phyloP scores from a whole-genome alignment of 2,329 filamentous ascomycete genomes.

The Ceratocystis harringtonii region DNA sequence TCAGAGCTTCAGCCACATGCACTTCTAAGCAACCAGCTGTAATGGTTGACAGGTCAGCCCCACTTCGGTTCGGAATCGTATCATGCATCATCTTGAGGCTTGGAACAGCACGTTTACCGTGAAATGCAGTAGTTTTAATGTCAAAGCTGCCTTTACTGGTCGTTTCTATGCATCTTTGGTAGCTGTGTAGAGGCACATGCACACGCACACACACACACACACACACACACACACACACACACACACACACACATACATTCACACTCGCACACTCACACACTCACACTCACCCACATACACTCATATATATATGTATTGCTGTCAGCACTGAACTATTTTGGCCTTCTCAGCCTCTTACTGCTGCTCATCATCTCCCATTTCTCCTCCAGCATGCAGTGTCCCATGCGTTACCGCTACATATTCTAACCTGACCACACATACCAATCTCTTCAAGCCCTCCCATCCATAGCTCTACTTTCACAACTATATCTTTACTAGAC shows the following conservation, averaged over 20 bases:
- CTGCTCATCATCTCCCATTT: neutral
- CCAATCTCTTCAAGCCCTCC: too few relatives aligned
- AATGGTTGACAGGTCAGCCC: neutral
- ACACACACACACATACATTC: too few relatives aligned
- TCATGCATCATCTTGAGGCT: neutral
- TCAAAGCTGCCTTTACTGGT: neutral
- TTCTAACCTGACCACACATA: neutral
- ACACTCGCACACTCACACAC: too few relatives aligned
- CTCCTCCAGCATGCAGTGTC: neutral
- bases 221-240: too few relatives aligned
- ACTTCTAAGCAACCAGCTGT: neutral
- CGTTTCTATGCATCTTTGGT: neutral
- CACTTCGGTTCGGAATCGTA: neutral
- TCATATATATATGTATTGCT: too few relatives aligned
- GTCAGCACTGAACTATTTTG: neutral
- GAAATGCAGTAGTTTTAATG: neutral
- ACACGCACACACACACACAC: too few relatives aligned
- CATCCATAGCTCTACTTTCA: neutral
- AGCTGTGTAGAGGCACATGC: too few relatives aligned
- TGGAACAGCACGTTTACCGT: neutral
- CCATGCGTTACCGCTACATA: neutral
- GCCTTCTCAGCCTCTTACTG: neutral
- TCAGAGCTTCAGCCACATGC: neutral
- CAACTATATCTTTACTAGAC: neutral
- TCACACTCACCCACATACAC: too few relatives aligned